Base-by-base conservation (phyloP, 2,329 filamentous ascomycete species). In the Fusarium nurragi region DNA sequence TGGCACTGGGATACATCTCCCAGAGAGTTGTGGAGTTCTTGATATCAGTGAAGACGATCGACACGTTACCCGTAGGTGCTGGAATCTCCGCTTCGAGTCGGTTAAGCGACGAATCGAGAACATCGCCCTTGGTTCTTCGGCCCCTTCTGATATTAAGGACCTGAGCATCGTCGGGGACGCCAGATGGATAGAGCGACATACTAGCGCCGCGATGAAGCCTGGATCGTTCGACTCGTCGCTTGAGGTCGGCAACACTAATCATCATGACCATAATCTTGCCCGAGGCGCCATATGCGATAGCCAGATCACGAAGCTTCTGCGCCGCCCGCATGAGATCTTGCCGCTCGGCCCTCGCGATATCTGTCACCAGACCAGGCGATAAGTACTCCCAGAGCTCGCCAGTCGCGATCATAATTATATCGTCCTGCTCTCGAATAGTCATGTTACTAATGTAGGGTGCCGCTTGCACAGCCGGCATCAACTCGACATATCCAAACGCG, bases 231-330 rank as follows among this genome's bases (percentile, higher is more conserved):
- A 84, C 81, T 64, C 93, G 88, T 74, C 92, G 91, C 79, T 97
- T 94, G 51, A 99, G 81, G 73, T 98, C 94, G 53, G 91, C 90
- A 34, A 99, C 91, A 53, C 94, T 94, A 52, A 99, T 89, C 82
- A 99, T 92, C 94, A 98, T 98, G 40, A 99, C 93, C 94, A 98
- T 98, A 65, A 98, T 92, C 80, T 99, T 99, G 73, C 90, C 90
- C 2, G 89, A 94, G 13, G 94, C 92, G 50, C 95, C 95, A 75
- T 97, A 98, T 2, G 94, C 93, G 74, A 99, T 97, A 38, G 95
- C 95, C 52, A 98, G 83, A 79, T 99, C 95, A 57, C 95, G 89
- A 28, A 99, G 85, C 79, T 97, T 97, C 76, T 98, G 94, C 5
- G 95, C 91, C 16, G 94, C 95, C 52, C 92, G 87, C 95, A 99